phyloP scores from a whole-genome alignment of 805 yeast genomes.

The Starmerella vitae region DNA sequence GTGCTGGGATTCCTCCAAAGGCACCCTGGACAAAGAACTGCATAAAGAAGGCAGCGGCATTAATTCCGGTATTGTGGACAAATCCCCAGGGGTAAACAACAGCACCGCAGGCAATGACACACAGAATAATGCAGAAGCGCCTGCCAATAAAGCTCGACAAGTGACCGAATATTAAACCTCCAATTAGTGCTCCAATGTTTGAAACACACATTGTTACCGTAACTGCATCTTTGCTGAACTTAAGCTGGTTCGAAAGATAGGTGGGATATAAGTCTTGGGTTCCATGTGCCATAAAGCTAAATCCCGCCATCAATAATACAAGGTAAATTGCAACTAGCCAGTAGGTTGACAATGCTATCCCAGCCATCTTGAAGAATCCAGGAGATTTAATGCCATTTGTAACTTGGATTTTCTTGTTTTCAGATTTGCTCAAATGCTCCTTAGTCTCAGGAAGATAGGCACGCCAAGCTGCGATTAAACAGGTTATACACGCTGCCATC shows the following conservation, averaged over 20 bases:
- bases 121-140: constrained; percentile 40
- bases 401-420: constrained; percentile 6
- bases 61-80: constrained; percentile 34
- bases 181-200: constrained; percentile 53
- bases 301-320: constrained; percentile 51
- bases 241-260: constrained; percentile 41
- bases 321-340: constrained; percentile 50
- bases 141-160: constrained; percentile 46
- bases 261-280: constrained; percentile 65
- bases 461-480: constrained; percentile 46
- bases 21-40: constrained; percentile 59
- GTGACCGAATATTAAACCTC: constrained; percentile 50
- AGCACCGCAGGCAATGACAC: constrained; percentile 37
- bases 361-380: constrained; percentile 25
- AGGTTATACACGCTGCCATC: constrained; percentile 60
- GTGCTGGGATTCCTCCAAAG: constrained; percentile 61
- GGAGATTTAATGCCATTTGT: constrained; percentile 13
- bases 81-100: constrained; percentile 52
- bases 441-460: constrained; percentile 47
- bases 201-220: constrained; percentile 53
- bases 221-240: constrained; percentile 33
- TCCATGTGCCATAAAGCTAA: constrained; percentile 61
- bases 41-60: constrained; percentile 49
- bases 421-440: constrained; percentile 31
- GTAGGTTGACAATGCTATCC: constrained; percentile 33